phyloP scores from a whole-genome alignment of 495 filamentous ascomycete genomes.

The Neurospora sp. region DNA sequence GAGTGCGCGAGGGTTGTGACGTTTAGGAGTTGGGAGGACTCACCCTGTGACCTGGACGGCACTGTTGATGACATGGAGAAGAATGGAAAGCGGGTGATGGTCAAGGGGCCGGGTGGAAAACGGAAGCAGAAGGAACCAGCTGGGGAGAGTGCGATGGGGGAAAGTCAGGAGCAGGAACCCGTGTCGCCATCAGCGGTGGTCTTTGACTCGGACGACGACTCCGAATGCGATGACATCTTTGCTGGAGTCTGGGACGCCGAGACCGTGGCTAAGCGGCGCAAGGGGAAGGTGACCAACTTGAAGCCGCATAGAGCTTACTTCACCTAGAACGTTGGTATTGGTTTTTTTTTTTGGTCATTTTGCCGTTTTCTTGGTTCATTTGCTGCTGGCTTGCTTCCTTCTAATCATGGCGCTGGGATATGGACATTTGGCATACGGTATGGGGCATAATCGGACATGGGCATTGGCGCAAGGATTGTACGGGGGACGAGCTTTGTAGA shows the following conservation, averaged over 20 bases:
- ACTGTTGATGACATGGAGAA: neutral
- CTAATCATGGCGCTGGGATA: neutral
- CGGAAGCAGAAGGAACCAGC: neutral
- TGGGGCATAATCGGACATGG: neutral
- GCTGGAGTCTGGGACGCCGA: constrained; percentile 72
- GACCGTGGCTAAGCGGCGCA: constrained; percentile 53
- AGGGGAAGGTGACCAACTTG: constrained; percentile 35
- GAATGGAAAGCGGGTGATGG: neutral
- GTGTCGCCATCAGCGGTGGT: constrained; percentile 35
- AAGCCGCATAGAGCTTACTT: neutral
- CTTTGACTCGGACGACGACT: constrained; percentile 87
- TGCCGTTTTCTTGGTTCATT: neutral
- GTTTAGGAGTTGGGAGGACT: constrained; percentile 59
- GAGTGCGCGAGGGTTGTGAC: constrained; percentile 67
- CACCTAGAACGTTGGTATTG: neutral
- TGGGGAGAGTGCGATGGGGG: neutral
- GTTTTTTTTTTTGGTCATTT: neutral
- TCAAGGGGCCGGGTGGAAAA: neutral
- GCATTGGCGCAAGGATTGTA: neutral
- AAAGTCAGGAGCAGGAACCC: neutral
- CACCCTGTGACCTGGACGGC: neutral
- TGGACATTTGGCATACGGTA: neutral
- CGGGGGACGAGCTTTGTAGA: neutral
- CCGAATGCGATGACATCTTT: constrained; percentile 93
- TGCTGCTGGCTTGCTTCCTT: neutral